Base-by-base conservation (phyloP, 805 yeast genomes). In the Cyberlindnera xishuangbannaensis region DNA sequence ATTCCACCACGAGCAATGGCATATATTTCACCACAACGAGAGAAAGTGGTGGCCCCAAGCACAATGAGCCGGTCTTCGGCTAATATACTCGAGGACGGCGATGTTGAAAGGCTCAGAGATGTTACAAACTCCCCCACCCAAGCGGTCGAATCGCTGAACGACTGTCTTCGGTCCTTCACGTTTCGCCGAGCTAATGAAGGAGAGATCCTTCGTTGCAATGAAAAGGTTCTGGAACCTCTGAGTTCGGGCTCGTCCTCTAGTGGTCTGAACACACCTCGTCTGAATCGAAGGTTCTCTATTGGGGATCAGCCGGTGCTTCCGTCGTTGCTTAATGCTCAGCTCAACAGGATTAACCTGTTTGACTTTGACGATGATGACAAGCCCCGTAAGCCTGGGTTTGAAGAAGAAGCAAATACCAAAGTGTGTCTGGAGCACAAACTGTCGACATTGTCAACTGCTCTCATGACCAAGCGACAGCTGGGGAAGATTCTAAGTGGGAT, bases 401-500 rank as follows among this genome's bases (percentile, higher is more conserved):
- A 33, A 15, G 35, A 36, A 9, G 29, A 32, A 1, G 13, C 26
- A 14, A 20, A 13, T 5, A 29, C 36, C 19, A 34, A 39, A 25
- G 29, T 31, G 16, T 42, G 48, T 32, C 31, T 44, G 6, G 44
- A 43, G 28, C 41, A 43, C 30, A 38, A 40, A 18, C 34, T 39
- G 8, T 29, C 44, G 3, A 40, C 33, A 7, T 22, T 40, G 3
- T 43, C 42, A 3, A 33, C 48, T 1, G 51, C 55, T 1, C 21
- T 52, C 15, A 51, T 52, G 56, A 45, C 53, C 1, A 51, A 51
- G 34, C 43, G 41, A 20, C 51, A 53, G 27, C 17, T 53, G 19
- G 46, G 50, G 3, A 45, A 48, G 33, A 44, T 56, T 17, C 49
- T 53, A 9, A 36, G 50, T 10, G 48, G 58, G 2, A 53, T 56